A percentile compares a stretch with the other conserved stretches of the same genome.
Conservation (phyloP, 495 filamentous ascomycete species). For the Astrothelium macrocarpum region DNA sequence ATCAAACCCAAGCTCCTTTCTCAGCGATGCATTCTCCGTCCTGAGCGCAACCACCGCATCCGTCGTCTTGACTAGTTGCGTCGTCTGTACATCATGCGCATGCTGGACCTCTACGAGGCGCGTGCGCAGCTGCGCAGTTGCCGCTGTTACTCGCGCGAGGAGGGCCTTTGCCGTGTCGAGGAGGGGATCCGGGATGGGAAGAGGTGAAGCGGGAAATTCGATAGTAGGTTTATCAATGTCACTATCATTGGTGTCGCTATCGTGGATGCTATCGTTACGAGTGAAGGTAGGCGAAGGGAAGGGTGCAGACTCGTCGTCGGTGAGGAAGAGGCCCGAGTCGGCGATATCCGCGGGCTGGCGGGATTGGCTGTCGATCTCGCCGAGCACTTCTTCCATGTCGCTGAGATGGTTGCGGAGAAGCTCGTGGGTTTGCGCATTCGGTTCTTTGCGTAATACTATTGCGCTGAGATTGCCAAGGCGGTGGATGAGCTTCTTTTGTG, state of each 20-base stretch:
- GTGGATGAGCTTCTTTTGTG: conserved; percentile 8
- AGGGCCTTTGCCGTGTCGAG: conserved; percentile 15
- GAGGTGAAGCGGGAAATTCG: not conserved
- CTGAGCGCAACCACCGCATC: conserved; percentile 11
- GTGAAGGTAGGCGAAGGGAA: not conserved
- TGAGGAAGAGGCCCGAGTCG: conserved; percentile 24
- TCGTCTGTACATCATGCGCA: conserved; percentile 12
- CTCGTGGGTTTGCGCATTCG: not conserved
- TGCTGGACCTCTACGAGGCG: conserved; percentile 21
- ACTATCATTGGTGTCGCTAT: not conserved
- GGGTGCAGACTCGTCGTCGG: conserved; percentile 14
- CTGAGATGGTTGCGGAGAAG: conserved; percentile 6
- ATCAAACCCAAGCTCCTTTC: conserved; percentile 20
- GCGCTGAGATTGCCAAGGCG: conserved; percentile 13
- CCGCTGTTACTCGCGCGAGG: conserved; percentile 10
- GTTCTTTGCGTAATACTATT: conserved; percentile 7
- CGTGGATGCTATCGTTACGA: not conserved
- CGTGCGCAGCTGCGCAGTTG: conserved; percentile 13
- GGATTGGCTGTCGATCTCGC: conserved; percentile 16
- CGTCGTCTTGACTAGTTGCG: conserved; percentile 10
- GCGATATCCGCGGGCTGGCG: conserved; percentile 15
- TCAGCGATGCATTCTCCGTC: conserved; percentile 18
- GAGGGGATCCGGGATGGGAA: conserved; percentile 13
- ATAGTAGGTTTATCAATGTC: not conserved
- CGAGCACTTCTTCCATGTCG: conserved; percentile 19